Base-by-base conservation (phyloP, 176 grass and related monocot species). In the Rhipidocladum racemiflorum region DNA sequence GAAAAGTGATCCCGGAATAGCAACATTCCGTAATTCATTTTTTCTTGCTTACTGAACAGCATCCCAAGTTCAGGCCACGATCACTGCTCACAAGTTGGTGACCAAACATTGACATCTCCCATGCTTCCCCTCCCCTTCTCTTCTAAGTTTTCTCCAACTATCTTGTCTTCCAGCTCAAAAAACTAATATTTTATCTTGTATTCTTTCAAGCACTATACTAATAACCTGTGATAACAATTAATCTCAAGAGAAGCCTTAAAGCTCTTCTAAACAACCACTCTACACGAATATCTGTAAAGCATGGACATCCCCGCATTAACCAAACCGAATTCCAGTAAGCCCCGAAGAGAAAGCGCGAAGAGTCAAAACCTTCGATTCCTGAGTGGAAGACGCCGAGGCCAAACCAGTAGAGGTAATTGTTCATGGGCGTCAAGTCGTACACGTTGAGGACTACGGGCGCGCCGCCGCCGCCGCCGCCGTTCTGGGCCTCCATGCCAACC, bases 341-440 rank as follows among this genome's bases (percentile, higher is more conserved):
- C 10, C 30, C 30, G 3, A 74, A 53, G 30, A 4, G n/a, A 28
- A 4, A 4, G 23, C 36, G 27, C 28, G n/a, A 40, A 3, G 28
- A 9, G 4, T 75, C 7, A 34, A 7, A 34, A 94, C 92, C 92
- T 94, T 94, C 87, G 81, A 94, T 87, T 45, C 92, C 89, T 66
- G 92, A 94, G 78, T 91, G 92, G 81, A 91, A 94, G 56, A 94
- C 36, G 9, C 92, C 89, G 46, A 94, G 87, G 86, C 89, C 92
- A 65, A 91, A 56, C 86, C 87, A 89, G 50, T 94, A 94, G 48
- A 94, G 87, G 54, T 94, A 94, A 4, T 89, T 85, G 77, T 94
- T 94, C 34, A 87, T 81, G 68, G 89, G 92, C 34, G 89, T 87
- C 30, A 94, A 74, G 85, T 94, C 89, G 84, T 94, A 94, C 34